A percentile compares a stretch with the other conserved stretches of the same genome.
These are phyloP conservation scores for Fraxinus pennsylvanica DNA, from an alignment of 257 asterid species.

Conservation along the genomic window DNA sequence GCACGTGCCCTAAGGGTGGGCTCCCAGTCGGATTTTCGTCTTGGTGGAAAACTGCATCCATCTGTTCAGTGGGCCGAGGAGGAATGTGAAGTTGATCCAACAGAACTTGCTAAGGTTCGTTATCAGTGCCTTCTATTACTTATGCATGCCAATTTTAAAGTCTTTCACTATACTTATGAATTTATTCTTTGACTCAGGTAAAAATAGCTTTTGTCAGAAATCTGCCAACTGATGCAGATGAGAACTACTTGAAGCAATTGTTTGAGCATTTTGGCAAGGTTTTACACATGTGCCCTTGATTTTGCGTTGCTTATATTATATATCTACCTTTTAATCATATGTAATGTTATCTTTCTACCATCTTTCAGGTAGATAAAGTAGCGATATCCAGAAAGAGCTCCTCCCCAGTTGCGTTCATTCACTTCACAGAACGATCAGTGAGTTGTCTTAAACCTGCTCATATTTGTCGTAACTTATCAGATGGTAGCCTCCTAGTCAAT, in stretches of 20 bases:
- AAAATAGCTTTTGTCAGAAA: constrained; percentile 78
- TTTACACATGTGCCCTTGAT: constrained; percentile 23
- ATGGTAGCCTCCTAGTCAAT: constrained; percentile 1
- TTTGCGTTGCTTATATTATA: constrained; percentile 17
- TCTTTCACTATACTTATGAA: constrained; percentile 24
- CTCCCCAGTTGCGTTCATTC: constrained; percentile 73
- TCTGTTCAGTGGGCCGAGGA: constrained; percentile 93
- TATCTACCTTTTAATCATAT: constrained; percentile 18
- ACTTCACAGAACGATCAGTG: constrained; percentile 71
- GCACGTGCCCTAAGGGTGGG: constrained; percentile 81
- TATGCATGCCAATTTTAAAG: constrained; percentile 15
- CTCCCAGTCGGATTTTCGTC: constrained; percentile 73
- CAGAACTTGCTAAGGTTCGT: constrained; percentile 73
- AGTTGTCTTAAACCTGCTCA: constrained; percentile 33
- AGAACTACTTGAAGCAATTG: constrained; percentile 63
- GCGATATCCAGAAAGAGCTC: constrained; percentile 61
- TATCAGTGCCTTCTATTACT: constrained; percentile 16
- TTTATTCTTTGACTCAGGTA: constrained; percentile 53
- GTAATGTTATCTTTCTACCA: constrained; percentile 22
- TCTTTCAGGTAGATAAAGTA: constrained; percentile 81
- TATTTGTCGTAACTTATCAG: constrained; percentile 15
- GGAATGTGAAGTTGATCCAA: constrained; percentile 51
- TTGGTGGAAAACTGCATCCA: constrained; percentile 82
- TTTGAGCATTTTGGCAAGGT: constrained; percentile 91
- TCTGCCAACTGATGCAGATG: constrained; percentile 71